Percentiles rank a stretch among this genome's conserved stretches.
phyloP scores from a whole-genome alignment of 2,329 filamentous ascomycete species.

The Trichophyton rubrum region DNA sequence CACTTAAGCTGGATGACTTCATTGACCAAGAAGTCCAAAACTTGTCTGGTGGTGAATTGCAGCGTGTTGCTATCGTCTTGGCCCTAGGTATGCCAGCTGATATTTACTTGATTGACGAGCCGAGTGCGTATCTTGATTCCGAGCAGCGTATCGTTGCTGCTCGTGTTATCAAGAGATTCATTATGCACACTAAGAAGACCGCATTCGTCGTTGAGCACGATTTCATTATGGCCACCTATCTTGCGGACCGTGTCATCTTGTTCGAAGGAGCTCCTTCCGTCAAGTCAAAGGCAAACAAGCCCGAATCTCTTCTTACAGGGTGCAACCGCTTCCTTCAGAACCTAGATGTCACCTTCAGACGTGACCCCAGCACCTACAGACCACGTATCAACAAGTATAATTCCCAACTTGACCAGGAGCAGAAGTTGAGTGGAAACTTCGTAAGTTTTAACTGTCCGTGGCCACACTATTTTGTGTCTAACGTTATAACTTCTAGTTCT shows the following conservation, averaged over 20 bases:
- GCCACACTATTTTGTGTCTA: neutral
- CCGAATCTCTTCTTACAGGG: constrained; percentile 83
- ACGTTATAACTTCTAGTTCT: constrained; percentile 54
- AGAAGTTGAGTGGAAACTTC: constrained; percentile 88
- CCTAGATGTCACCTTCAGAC: constrained; percentile 94
- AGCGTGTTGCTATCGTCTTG: constrained; percentile 95
- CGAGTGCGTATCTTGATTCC: constrained; percentile 92
- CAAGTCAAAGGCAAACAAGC: constrained; percentile 72
- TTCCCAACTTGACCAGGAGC: constrained; percentile 93
- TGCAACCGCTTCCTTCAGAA: constrained; percentile 97
- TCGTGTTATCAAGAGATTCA: constrained; percentile 98
- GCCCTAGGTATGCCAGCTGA: constrained; percentile 92
- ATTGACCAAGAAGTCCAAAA: constrained; percentile 99
- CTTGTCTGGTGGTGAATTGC: constrained; percentile 96
- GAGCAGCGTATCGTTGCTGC: constrained; percentile 97
- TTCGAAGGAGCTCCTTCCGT: constrained; percentile 91
- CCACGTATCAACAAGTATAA: constrained; percentile 97
- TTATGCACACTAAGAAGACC: constrained; percentile 99
- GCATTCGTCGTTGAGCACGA: constrained; percentile 99
- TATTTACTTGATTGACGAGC: constrained; percentile 97
- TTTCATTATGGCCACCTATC: constrained; percentile 87
- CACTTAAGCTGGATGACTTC: constrained; percentile 97
- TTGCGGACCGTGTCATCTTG: constrained; percentile 91
- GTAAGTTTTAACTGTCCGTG: constrained; percentile 40
- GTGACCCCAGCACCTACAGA: constrained; percentile 89